Conservation (phyloP, 1,139 yeast species). For the Pichia sp. region DNA sequence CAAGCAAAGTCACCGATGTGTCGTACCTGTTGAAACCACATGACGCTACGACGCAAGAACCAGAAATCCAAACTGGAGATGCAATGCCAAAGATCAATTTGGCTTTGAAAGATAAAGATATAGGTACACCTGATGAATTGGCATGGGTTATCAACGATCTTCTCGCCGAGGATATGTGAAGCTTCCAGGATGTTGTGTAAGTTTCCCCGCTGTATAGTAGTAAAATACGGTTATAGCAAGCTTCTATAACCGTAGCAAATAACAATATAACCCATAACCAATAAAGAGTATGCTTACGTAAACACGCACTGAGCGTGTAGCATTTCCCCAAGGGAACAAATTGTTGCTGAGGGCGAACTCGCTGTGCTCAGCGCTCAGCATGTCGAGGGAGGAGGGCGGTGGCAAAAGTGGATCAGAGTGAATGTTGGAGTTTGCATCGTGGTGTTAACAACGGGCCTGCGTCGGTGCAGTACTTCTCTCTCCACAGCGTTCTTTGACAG, state of each 20-base stretch:
- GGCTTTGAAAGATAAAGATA: constrained; percentile 25
- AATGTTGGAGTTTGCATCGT: too few species aligned
- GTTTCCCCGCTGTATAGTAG: too few species aligned
- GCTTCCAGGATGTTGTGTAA: too few species aligned
- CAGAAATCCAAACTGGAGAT: constrained; percentile 1
- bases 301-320: too few species aligned
- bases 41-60: constrained; percentile 1
- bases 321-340: too few species aligned
- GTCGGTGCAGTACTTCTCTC: too few species aligned
- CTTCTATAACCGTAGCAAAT: background rate
- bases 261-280: too few species aligned
- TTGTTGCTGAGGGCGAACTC: too few species aligned
- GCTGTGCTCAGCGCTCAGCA: background rate
- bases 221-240: background rate
- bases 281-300: too few species aligned
- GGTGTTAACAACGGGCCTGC: too few species aligned
- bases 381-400: constrained; percentile 9
- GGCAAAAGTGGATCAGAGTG: constrained; percentile 5
- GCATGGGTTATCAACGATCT: constrained; percentile 70
- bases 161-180: constrained; percentile 18
- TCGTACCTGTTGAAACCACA: constrained; percentile 20
- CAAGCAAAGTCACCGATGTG: constrained; percentile 17
- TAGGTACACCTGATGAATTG: constrained; percentile 67
- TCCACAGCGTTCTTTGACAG: background rate
- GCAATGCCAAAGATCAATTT: constrained; percentile 20